Evolutionary conservation across 306 rosid genomes (phyloP).

Genomic region (Acacia confusa): DNA sequence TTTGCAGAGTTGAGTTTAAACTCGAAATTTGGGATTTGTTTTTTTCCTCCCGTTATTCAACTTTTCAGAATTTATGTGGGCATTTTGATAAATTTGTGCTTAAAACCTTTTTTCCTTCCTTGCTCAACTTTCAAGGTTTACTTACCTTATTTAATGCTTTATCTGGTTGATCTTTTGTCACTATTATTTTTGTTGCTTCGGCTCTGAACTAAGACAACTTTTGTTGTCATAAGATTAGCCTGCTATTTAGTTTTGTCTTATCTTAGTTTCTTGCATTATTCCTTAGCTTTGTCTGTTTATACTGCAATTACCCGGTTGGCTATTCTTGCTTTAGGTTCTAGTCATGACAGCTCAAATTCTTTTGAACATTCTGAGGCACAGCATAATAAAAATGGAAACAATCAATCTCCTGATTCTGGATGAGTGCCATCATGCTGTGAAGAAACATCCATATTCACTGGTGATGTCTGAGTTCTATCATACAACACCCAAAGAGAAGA

Average conservation of each 20-base stretch:
- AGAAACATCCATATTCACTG: conserved; percentile 95
- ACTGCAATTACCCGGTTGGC: conserved; percentile 24
- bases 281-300: conserved; percentile 22
- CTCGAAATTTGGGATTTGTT: background rate
- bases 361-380: conserved; percentile 96
- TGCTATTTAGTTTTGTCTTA: background rate
- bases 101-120: background rate
- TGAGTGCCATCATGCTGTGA: conserved; percentile 98
- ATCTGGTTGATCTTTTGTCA: background rate
- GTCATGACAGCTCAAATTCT: conserved; percentile 99
- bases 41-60: background rate
- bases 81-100: conserved; percentile 11
- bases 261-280: conserved; percentile 20
- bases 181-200: background rate
- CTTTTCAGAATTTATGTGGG: background rate
- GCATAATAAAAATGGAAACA: conserved; percentile 92
- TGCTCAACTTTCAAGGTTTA: background rate
- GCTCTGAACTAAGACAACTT: conserved; percentile 1
- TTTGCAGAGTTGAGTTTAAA: background rate
- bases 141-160: conserved; percentile 17
- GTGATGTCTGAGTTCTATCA: conserved; percentile 99
- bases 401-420: conserved; percentile 89
- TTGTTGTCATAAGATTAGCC: conserved; percentile 7
- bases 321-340: conserved; percentile 69
- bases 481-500: conserved; percentile 81